These are phyloP conservation scores for Cryptococcus sp. DNA, from an alignment of 1,284 basidiomycete species.

Conservation along the genomic window DNA sequence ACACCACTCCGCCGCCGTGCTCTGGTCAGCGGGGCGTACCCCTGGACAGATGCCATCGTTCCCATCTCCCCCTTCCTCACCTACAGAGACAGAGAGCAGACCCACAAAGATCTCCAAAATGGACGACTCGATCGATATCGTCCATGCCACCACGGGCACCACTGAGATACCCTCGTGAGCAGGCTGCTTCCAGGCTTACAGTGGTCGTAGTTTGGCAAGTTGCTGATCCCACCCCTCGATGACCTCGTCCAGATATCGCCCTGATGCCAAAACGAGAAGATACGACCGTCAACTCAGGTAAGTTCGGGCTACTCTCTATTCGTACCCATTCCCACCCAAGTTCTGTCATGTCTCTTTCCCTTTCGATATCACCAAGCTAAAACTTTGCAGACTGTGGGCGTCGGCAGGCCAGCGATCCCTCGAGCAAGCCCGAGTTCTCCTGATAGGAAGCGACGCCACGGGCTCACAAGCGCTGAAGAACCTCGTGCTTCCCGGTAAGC, in stretches of 20 bases:
- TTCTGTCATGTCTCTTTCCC: not conserved
- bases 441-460: constrained; percentile 77
- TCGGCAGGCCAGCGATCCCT: constrained; percentile 89
- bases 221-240: too few relatives aligned
- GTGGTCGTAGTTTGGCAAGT: not conserved
- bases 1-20: too few relatives aligned
- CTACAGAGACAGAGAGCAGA: constrained; percentile 18
- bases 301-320: constrained; percentile 20
- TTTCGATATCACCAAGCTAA: constrained; percentile 2
- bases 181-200: not conserved
- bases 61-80: constrained; percentile 12
- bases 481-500: constrained; percentile 78
- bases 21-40: too few relatives aligned
- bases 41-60: constrained; percentile 15
- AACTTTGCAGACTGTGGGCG: constrained; percentile 79
- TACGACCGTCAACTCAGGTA: constrained; percentile 91
- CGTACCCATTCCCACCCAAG: not conserved
- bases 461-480: constrained; percentile 89
- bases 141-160: constrained; percentile 36
- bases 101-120: constrained; percentile 47
- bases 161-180: constrained; percentile 41
- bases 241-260: constrained; percentile 53
- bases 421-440: constrained; percentile 78
- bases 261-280: constrained; percentile 80
- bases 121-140: constrained; percentile 47